Percentiles rank a stretch among this genome's conserved stretches.
Conservation (phyloP, 768 basidiomycete species). For the Podaxis mareebaensis region DNA sequence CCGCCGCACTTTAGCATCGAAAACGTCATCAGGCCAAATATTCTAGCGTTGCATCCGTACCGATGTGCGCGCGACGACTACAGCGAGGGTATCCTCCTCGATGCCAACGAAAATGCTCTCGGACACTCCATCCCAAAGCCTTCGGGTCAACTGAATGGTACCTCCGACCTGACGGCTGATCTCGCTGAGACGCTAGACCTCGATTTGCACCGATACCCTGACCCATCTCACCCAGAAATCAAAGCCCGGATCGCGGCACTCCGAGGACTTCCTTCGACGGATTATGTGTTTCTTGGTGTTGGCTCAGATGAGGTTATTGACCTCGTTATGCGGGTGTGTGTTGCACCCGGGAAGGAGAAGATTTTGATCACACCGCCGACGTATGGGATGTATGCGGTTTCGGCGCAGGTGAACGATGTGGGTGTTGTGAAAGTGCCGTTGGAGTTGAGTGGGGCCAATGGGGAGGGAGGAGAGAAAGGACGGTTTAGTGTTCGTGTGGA, state of each 20-base stretch:
- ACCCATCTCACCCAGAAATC: slow-evolving; percentile 81
- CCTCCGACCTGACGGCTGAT: slow-evolving; percentile 29
- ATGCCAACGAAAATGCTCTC: slow-evolving; percentile 96
- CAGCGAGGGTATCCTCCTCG: slow-evolving; percentile 84
- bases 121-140: slow-evolving; percentile 70
- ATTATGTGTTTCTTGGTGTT: slow-evolving; percentile 90
- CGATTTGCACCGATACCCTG: slow-evolving; percentile 89
- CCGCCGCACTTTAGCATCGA: slow-evolving; percentile 88
- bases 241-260: slow-evolving; percentile 75
- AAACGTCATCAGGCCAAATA: slow-evolving; percentile 87
- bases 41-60: slow-evolving; percentile 89
- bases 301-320: slow-evolving; percentile 98
- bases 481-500: slow-evolving; percentile 76
- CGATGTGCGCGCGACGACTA: slow-evolving; percentile 97
- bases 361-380: slow-evolving; percentile 92
- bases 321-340: slow-evolving; percentile 87
- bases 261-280: slow-evolving; percentile 60
- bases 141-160: not conserved
- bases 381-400: slow-evolving; percentile 97
- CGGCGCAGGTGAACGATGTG: slow-evolving; percentile 93
- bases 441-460: slow-evolving; percentile 53
- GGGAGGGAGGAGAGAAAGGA: slow-evolving; percentile 74
- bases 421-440: slow-evolving; percentile 77
- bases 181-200: slow-evolving; percentile 42
- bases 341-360: slow-evolving; percentile 75